Evolutionary conservation across 2,329 filamentous ascomycete species (phyloP).

Genomic region (Trichoderma cornu-damae): DNA sequence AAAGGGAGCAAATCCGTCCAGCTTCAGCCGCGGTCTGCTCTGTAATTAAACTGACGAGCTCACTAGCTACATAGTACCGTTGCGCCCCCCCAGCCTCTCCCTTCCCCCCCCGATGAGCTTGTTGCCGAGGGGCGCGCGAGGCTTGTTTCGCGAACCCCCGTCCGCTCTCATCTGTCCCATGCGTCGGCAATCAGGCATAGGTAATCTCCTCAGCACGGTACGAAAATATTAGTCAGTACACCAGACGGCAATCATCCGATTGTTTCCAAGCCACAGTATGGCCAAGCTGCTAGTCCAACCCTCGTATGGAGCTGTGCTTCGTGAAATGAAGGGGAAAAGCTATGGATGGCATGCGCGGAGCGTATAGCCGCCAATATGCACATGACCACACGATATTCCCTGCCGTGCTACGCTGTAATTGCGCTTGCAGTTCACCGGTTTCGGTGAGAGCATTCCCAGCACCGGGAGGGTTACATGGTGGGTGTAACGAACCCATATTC

Average conservation of each 20-base stretch:
- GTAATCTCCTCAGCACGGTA: conserved; percentile 5
- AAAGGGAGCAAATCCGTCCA: neutral
- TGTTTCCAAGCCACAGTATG: neutral
- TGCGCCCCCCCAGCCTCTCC: too few relatives aligned
- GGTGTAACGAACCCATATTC: neutral
- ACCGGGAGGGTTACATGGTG: neutral
- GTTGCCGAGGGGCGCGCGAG: neutral
- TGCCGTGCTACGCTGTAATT: conserved; percentile 6
- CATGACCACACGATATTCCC: conserved; percentile 8
- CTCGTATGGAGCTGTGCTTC: neutral
- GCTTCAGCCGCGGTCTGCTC: neutral
- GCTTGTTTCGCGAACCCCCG: neutral
- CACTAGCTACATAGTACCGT: neutral
- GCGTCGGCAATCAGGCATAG: conserved; percentile 6
- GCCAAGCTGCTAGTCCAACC: neutral
- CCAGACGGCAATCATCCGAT: conserved; percentile 6
- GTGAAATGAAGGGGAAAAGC: neutral
- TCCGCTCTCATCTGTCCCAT: conserved; percentile 2
- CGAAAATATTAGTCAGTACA: too few relatives aligned
- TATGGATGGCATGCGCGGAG: neutral
- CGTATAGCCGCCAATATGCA: neutral
- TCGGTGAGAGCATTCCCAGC: neutral
- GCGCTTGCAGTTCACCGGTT: conserved; percentile 11
- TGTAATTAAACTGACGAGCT: conserved; percentile 9
- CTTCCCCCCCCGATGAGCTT: neutral